Evolutionary conservation across 2,329 filamentous ascomycete species (phyloP), one percentile per base, ranked within the genome.

Genomic region (Phialophora chinensis): DNA sequence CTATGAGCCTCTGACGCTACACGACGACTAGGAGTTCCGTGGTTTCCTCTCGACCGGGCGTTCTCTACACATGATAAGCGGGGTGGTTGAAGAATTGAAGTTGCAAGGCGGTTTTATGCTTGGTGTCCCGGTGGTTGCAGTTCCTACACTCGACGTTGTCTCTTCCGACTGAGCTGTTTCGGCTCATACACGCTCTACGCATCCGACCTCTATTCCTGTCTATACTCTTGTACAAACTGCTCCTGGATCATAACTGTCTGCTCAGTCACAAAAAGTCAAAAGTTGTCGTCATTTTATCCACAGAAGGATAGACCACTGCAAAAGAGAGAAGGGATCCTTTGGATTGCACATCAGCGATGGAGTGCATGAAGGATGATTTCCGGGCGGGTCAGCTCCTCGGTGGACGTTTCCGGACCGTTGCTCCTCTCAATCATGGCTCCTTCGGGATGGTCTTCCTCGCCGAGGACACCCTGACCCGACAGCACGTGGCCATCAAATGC

Each of bases 371-470:
- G 82, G 88, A 93, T 81, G 86, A 88, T 76, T 95, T 97, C 81
- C 83, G 88, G 76, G 84, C 88, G 79, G 92, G 91, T 79, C 87
- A 91, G 80, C 82, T 96, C 77, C 88, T 97, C 77, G 89, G 91
- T 77, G 93, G 92, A 79, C 93, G 95, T 73, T 99, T 95, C 79
- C 85, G 91, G 81, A 96, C 93, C 64, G 86, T 97, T 76, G 91
- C 93, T 73, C 93, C 95, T 65, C 90, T 99, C 82, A 99, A 99
- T 78, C 93, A 97, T 86, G 95, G 95, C 74, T 98, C 95, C 63
- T 99, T 98, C 77, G 95, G 95, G 77, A 96, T 98, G 92, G 95
- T 99, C 74, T 97, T 97, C 81, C 89, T 93, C 81, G 95, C 94
- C 67, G 90, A 86, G 77, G 93, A 99, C 78, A 84, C 89, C 71